Percentiles rank a stretch among this genome's conserved stretches.
phyloP scores from a whole-genome alignment of 768 basidiomycete genomes.

The Termitomyces sp. region DNA sequence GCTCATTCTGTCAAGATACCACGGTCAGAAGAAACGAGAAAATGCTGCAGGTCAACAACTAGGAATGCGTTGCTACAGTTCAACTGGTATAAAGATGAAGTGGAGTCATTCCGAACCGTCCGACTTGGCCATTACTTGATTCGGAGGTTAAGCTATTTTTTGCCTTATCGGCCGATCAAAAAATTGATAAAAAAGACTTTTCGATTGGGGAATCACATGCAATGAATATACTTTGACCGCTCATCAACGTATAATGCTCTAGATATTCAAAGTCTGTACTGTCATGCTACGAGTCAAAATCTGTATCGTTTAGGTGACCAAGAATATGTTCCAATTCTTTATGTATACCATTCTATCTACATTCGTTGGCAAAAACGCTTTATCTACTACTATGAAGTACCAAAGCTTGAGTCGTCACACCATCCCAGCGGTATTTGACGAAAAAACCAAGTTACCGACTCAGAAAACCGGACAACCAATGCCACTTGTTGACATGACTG shows the following conservation, averaged over 20 bases:
- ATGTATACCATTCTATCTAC: neutral
- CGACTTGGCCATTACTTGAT: neutral
- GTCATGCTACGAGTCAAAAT: no score
- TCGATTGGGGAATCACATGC: neutral
- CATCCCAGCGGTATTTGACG: neutral
- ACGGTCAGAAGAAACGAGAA: neutral
- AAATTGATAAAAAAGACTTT: neutral
- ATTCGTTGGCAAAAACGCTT: neutral
- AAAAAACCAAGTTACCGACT: neutral
- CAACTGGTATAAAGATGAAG: neutral
- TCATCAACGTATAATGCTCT: neutral
- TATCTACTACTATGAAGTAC: neutral
- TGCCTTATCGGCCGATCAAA: neutral
- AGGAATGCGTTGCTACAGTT: neutral
- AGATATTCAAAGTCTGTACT: no score
- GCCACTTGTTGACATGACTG: neutral
- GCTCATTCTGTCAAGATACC: constrained; percentile 7
- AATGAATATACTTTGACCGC: neutral
- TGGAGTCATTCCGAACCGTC: neutral
- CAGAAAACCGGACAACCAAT: neutral
- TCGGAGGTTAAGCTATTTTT: neutral
- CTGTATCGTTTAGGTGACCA: neutral
- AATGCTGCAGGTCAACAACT: neutral
- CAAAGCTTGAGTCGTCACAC: neutral
- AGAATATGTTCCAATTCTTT: neutral